Evolutionary conservation across 129 eudicot species (phyloP), one percentile per base, ranked within the genome.

Genomic region (Erigeron canadensis): DNA sequence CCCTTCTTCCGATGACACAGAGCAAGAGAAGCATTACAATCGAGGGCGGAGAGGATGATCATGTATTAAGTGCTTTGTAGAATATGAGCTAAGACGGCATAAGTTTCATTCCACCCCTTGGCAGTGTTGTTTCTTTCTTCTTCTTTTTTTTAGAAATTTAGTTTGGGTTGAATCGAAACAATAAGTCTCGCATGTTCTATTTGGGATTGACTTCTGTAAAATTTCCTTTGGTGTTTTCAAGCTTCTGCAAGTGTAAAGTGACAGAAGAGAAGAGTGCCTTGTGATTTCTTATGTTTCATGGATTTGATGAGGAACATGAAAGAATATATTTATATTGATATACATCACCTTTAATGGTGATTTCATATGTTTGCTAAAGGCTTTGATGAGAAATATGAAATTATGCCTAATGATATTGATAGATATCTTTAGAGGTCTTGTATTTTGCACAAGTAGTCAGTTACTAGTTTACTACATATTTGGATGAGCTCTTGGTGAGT

Each of bases 1-100:
- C 75, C 69, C 86, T 86, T 73, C 88, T 89, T 9, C 85, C 86
- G 6, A 61, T 79, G 42, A 79, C 85, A 5, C 92, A 89, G n/a
- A 85, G 68, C 87, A 89, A 84, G 68, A 91, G 89, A 76, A 81
- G 69, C 54, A 73, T 82, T 15, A 63, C 87, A 44, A 51, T 71
- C 42, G 91, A 86, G 72, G 89, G 74, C 62, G 37, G 66, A 8
- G 81, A 67, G 40, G 80, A 38, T 63, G 85, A 87, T 72, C 79
- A 39, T 78, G 84, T 85, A 40, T 90, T 71, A 79, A 16, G 7
- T 3, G 15, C 21, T 56, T 73, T 58, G 45, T 69, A 68, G 45
- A 76, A 44, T 67, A 34, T 22, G 71, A 37, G 40, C 38, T 43
- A 53, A 21, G 53, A 55, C 46, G 23, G 23, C 54, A 69, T 59